Conservation (phyloP, 2,329 filamentous ascomycete genomes). For the Colletotrichum simmondsii region DNA sequence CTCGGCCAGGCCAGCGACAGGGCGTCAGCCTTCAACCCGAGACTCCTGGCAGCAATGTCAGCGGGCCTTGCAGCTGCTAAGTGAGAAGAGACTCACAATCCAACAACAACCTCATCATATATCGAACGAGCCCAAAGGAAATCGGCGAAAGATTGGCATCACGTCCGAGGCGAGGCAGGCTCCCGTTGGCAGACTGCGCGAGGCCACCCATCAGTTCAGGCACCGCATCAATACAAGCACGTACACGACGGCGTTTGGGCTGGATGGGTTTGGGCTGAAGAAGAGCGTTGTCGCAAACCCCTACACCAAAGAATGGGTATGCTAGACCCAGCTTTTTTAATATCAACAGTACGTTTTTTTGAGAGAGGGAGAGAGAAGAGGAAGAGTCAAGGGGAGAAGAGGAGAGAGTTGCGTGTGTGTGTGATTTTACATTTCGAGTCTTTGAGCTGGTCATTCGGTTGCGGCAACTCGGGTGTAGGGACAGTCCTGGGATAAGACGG, state of each 20-base stretch:
- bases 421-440: slow-evolving; percentile 31
- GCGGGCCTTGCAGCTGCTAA: slow-evolving; percentile 68
- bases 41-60: slow-evolving; percentile 66
- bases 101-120: neutral
- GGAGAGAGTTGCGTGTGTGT: neutral
- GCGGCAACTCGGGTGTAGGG: slow-evolving; percentile 33
- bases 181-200: slow-evolving; percentile 20
- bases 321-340: slow-evolving; percentile 33
- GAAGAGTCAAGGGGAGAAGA: neutral
- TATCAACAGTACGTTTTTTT: slow-evolving; percentile 33
- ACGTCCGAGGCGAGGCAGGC: slow-evolving; percentile 9
- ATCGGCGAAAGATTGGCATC: slow-evolving; percentile 5
- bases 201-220: slow-evolving; percentile 13
- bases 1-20: slow-evolving; percentile 72
- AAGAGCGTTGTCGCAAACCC: slow-evolving; percentile 25
- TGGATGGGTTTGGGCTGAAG: slow-evolving; percentile 17
- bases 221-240: slow-evolving; percentile 10
- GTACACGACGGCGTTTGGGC: slow-evolving; percentile 31
- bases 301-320: slow-evolving; percentile 28
- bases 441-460: slow-evolving; percentile 33
- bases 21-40: slow-evolving; percentile 68
- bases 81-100: slow-evolving; percentile 35
- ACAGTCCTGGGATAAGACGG: slow-evolving; percentile 33
- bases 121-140: neutral
- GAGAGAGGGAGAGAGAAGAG: neutral